Evolutionary conservation across 768 basidiomycete genomes (phyloP).

Genomic region (Flagelloscypha sp.): DNA sequence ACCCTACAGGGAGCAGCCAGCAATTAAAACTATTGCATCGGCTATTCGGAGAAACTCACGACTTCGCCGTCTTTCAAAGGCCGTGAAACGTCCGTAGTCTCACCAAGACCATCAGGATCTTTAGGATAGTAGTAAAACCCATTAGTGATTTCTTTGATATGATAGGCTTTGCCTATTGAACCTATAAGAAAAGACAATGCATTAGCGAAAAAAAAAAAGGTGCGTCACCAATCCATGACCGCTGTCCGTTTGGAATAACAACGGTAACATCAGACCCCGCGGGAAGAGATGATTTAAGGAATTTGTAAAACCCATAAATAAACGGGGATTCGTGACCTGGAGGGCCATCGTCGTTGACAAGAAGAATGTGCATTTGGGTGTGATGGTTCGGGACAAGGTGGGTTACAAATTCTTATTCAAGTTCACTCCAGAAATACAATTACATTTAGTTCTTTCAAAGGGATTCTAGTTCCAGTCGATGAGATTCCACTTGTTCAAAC

Average conservation of each 20-base stretch:
- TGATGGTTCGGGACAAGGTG: too few species aligned
- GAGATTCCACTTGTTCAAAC: constrained; percentile 15
- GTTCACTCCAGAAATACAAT: too few species aligned
- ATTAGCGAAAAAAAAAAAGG: background rate
- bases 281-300: constrained; percentile 29
- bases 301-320: constrained; percentile 59
- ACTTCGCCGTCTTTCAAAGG: constrained; percentile 69
- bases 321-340: constrained; percentile 68
- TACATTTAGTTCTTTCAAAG: too few species aligned
- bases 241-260: constrained; percentile 72
- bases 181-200: background rate
- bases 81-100: constrained; percentile 51
- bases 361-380: too few species aligned
- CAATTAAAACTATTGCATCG: background rate
- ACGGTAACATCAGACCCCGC: constrained; percentile 76
- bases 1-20: constrained; percentile 24
- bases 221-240: constrained; percentile 76
- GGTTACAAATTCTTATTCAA: too few species aligned
- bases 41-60: constrained; percentile 22
- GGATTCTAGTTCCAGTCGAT: constrained; percentile 18
- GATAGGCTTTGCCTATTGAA: constrained; percentile 64
- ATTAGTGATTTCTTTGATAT: constrained; percentile 62
- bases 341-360: constrained; percentile 87
- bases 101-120: constrained; percentile 60
- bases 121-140: constrained; percentile 75